Conservation (phyloP, 1,284 basidiomycete species). For the Cystobasidiaceae sp. region DNA sequence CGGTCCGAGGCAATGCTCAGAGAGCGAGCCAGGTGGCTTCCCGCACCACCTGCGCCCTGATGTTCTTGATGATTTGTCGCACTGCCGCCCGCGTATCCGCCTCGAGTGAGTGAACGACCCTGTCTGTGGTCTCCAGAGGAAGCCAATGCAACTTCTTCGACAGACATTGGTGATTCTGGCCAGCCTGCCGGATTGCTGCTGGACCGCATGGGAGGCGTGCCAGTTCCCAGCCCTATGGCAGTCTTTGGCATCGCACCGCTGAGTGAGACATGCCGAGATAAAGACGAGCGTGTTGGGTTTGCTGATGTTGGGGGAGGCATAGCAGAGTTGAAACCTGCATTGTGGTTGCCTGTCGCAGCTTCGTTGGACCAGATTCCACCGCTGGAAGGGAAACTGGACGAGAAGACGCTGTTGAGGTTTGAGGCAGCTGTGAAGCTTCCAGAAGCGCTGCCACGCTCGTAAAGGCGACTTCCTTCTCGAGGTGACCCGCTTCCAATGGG, state of each 20-base stretch:
- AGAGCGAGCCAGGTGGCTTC: conserved; percentile 12
- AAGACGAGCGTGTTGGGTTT: neutral
- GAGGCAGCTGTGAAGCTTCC: conserved; percentile 4
- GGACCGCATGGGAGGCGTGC: neutral
- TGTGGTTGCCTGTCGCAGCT: neutral
- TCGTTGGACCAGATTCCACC: conserved; percentile 22
- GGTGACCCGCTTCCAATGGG: conserved; percentile 16
- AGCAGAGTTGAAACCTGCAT: neutral
- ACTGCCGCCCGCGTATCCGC: too few relatives aligned
- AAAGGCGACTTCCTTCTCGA: conserved; percentile 12
- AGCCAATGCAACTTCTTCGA: neutral
- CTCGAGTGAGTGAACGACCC: conserved; percentile 12
- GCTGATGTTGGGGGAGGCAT: conserved; percentile 11
- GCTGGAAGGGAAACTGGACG: conserved; percentile 21
- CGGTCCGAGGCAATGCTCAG: conserved; percentile 20
- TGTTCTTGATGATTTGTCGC: too few relatives aligned
- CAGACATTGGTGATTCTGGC: conserved; percentile 13
- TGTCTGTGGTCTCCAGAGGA: conserved; percentile 2
- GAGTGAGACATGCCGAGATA: conserved; percentile 18
- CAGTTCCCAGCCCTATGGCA: neutral
- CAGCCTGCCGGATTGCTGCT: neutral
- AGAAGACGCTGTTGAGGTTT: conserved; percentile 2
- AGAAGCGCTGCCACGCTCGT: conserved; percentile 16
- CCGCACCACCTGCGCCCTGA: too few relatives aligned
- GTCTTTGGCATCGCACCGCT: conserved; percentile 18